phyloP scores from a whole-genome alignment of 2,329 filamentous ascomycete species.

The Ceratocystiopsis minuta region DNA sequence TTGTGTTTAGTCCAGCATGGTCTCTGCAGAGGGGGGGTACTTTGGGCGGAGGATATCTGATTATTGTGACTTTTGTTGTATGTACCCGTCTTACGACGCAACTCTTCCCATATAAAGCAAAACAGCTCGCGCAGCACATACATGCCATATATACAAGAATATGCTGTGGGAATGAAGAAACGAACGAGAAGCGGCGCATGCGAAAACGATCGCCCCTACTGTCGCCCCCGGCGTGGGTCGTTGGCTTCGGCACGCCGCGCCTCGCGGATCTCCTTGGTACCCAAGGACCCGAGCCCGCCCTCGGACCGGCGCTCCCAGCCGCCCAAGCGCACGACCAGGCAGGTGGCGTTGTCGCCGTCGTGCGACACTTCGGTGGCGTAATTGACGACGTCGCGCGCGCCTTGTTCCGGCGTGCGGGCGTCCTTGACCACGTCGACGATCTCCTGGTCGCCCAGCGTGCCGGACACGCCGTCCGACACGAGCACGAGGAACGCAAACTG shows the following conservation, averaged over 20 bases:
- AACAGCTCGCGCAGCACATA: background rate
- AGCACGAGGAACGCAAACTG: slow-evolving; percentile 83
- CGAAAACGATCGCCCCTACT: slow-evolving; percentile 13
- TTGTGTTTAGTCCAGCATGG: no score
- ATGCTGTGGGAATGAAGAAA: background rate
- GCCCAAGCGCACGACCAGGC: slow-evolving; percentile 46
- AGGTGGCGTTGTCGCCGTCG: slow-evolving; percentile 51
- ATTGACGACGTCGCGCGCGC: slow-evolving; percentile 56
- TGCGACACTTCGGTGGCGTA: slow-evolving; percentile 74
- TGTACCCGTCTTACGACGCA: background rate
- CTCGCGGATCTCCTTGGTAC: slow-evolving; percentile 81
- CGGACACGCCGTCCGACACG: slow-evolving; percentile 75
- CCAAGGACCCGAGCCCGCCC: slow-evolving; percentile 73
- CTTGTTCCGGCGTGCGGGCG: slow-evolving; percentile 76
- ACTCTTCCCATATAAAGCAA: background rate
- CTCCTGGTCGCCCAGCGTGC: slow-evolving; percentile 76
- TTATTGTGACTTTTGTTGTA: background rate
- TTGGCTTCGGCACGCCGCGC: slow-evolving; percentile 63
- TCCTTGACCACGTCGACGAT: slow-evolving; percentile 94
- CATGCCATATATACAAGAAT: background rate
- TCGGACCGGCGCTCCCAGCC: slow-evolving; percentile 59
- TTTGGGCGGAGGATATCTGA: background rate
- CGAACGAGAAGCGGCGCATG: no score
- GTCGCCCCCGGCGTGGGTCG: slow-evolving; percentile 57
- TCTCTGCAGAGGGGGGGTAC: background rate